Base-by-base conservation (phyloP, 129 eudicot species). In the Heracleum sosnowskyi region DNA sequence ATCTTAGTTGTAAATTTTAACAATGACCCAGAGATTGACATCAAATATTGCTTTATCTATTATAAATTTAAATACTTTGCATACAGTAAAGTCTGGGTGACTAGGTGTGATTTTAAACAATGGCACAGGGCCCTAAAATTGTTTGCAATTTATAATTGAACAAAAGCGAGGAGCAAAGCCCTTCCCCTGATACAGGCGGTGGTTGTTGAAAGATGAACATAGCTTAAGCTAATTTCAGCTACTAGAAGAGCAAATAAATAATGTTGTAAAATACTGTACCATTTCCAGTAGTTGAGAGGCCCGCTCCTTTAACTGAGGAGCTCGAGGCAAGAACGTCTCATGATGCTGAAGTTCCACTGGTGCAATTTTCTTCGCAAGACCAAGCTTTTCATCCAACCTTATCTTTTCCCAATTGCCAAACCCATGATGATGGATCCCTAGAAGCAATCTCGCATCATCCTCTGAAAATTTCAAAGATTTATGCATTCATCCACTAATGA, bases 331-430 rank as follows among this genome's bases (percentile, higher is more conserved):
- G 81, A 96, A 96, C 11, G 99, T 96, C 83, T 96, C 99, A 79
- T 96, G 99, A 81, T 93, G 97, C 69, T 96, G 99, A 82, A 96
- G 97, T 83, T 92, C 99, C 80, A 86, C 99, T 1, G 97, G 99
- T 76, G 99, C 99, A 83, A 96, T 96, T 88, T 96, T 96, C 84
- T 92, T 96, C 47, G 82, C 68, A 76, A 96, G 94, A 16, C 99
- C 99, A 74, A 96, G 97, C 68, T 81, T 89, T 79, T 87, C 97
- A 80, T 96, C 97, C 78, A 90, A 37, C 76, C 99, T 86, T 87
- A 96, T 96, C 78, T 86, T 88, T 80, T 96, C 99, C 99, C 99
- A 96, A 79, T 92, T 96, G 77, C 99, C 99, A 82, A 96, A 92
- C 86, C 99, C 99, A 86, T 96, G 97, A 81, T 85, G 86, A 77